phyloP scores from a whole-genome alignment of 345 rosid genomes.

The Cochlearia excelsa region DNA sequence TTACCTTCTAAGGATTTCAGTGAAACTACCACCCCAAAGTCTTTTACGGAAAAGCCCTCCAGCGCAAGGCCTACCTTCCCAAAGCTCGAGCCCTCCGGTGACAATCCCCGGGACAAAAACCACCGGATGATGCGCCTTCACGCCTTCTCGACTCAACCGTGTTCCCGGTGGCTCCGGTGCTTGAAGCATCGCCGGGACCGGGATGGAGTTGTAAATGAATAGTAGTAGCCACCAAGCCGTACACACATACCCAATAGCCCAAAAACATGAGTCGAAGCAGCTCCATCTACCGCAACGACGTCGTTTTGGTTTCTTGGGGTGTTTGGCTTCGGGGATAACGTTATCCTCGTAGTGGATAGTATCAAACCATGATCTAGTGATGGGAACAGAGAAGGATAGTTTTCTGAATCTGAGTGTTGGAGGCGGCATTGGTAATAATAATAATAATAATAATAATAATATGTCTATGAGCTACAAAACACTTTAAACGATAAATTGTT shows the following conservation, averaged over 20 bases:
- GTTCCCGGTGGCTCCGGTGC: constrained; percentile 50
- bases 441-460: too few species aligned
- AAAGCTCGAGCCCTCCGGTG: constrained; percentile 71
- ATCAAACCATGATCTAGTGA: too few species aligned
- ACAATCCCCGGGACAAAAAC: constrained; percentile 75
- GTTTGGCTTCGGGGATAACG: constrained; percentile 13
- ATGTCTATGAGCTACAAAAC: too few species aligned
- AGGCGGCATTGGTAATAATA: constrained; percentile 30
- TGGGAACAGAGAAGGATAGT: constrained; percentile 34
- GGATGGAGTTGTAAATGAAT: constrained; percentile 49
- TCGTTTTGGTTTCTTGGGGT: constrained; percentile 20
- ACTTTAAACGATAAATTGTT: too few species aligned
- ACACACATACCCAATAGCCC: constrained; percentile 61
- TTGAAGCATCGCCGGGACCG: constrained; percentile 50
- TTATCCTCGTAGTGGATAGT: constrained; percentile 11
- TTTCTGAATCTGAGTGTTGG: constrained; percentile 53
- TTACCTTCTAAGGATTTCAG: constrained; percentile 60
- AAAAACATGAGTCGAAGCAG: constrained; percentile 54
- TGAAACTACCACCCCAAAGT: constrained; percentile 74
- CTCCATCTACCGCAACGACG: constrained; percentile 42
- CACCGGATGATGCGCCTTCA: constrained; percentile 63
- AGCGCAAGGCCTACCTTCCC: constrained; percentile 74
- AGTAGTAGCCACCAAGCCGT: constrained; percentile 63
- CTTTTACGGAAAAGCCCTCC: constrained; percentile 70
- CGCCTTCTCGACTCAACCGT: constrained; percentile 56